phyloP scores from a whole-genome alignment of 495 filamentous ascomycete species.

The Usnea hakonensis region DNA sequence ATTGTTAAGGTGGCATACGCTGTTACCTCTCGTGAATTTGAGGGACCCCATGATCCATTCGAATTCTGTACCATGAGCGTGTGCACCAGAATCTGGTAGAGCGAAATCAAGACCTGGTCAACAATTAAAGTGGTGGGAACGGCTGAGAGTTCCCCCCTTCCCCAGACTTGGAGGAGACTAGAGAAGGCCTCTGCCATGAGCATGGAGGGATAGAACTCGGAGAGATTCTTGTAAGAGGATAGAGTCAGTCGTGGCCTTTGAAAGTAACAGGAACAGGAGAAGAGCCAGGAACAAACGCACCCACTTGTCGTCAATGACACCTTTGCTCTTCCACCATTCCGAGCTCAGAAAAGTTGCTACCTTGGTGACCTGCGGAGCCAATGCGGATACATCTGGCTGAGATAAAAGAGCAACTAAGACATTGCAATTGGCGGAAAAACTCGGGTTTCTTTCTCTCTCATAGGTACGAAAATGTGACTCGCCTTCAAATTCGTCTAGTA shows the following conservation, averaged over 20 bases:
- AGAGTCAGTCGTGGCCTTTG: background rate
- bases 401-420: conserved; percentile 30
- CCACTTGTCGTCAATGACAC: conserved; percentile 26
- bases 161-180: conserved; percentile 21
- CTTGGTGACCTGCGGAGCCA: conserved; percentile 22
- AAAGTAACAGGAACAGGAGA: too few relatives aligned
- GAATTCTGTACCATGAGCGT: conserved; percentile 22
- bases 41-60: conserved; percentile 28
- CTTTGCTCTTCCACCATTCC: conserved; percentile 19
- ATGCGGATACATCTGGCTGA: conserved; percentile 10
- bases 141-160: conserved; percentile 13
- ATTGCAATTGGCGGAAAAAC: conserved; percentile 39
- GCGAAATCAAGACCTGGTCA: background rate
- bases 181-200: conserved; percentile 22
- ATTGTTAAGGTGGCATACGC: conserved; percentile 27
- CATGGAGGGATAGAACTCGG: conserved; percentile 21
- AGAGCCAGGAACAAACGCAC: conserved; percentile 11
- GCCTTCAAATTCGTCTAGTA: conserved; percentile 31
- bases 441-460: conserved; percentile 30
- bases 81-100: conserved; percentile 4
- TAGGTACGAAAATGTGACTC: conserved; percentile 34
- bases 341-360: conserved; percentile 24
- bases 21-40: conserved; percentile 18
- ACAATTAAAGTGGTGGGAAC: background rate
- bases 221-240: conserved; percentile 19